A percentile compares a stretch with the other conserved stretches of the same genome.
These are phyloP conservation scores for Suhomyces terraborum DNA, from an alignment of 1,139 yeast species.

Conservation along the genomic window DNA sequence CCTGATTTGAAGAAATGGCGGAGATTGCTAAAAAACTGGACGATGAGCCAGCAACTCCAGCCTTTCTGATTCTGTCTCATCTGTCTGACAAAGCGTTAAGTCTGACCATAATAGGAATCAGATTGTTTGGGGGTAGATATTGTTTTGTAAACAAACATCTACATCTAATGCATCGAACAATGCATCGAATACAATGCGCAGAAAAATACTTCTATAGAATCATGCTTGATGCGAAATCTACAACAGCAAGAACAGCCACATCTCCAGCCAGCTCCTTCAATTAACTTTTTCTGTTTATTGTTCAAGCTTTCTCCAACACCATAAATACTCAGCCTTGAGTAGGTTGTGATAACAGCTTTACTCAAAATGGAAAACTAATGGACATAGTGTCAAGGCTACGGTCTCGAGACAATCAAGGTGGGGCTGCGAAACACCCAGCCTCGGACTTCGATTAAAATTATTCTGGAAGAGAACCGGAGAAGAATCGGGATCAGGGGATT, in stretches of 20 bases:
- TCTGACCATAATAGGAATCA: not conserved
- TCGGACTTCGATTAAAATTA: not conserved
- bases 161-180: conserved; percentile 5
- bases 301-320: no score
- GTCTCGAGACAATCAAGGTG: not conserved
- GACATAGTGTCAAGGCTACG: not conserved
- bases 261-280: not conserved
- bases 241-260: conserved; percentile 2
- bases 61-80: not conserved
- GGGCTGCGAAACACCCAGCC: not conserved
- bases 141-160: not conserved
- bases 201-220: conserved; percentile 2
- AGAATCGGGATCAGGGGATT: no score
- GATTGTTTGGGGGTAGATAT: conserved; percentile 1
- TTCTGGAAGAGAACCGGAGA: not conserved
- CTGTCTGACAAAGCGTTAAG: not conserved
- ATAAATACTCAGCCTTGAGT: no score
- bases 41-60: not conserved
- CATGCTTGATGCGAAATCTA: not conserved
- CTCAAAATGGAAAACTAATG: not conserved
- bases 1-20: not conserved
- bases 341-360: no score
- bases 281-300: no score
- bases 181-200: conserved; percentile 11
- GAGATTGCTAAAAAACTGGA: no score